Percentiles rank a stretch among this genome's conserved stretches.
Evolutionary conservation across 306 rosid genomes (phyloP).

Genomic region (Purshia tridentata): DNA sequence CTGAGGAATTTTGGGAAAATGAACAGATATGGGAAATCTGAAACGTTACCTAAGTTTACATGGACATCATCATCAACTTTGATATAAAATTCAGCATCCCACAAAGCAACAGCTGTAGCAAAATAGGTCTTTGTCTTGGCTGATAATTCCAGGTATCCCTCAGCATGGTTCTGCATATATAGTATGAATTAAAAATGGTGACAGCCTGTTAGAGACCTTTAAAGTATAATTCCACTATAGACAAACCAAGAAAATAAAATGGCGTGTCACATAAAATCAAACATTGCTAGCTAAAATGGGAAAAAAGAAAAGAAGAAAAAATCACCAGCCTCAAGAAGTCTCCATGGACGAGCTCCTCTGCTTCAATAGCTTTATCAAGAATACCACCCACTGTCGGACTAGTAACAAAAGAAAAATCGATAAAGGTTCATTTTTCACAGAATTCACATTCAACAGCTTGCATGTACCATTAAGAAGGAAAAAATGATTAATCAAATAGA

Average conservation of each 20-base stretch:
- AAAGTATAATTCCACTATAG: background rate
- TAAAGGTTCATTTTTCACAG: background rate
- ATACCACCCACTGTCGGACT: constrained; percentile 77
- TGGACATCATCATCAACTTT: constrained; percentile 94
- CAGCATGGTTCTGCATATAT: constrained; percentile 60
- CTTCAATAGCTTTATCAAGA: constrained; percentile 77
- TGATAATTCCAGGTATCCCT: constrained; percentile 75
- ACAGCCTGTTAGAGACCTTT: background rate
- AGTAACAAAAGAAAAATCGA: constrained; percentile 18
- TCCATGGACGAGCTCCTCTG: constrained; percentile 67
- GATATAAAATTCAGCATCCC: constrained; percentile 86
- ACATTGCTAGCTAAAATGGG: constrained; percentile 13
- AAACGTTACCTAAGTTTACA: constrained; percentile 70
- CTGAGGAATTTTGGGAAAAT: background rate
- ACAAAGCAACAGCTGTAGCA: constrained; percentile 67
- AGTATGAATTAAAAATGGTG: background rate
- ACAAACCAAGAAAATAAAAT: background rate
- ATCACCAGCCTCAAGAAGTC: constrained; percentile 90
- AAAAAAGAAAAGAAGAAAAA: constrained; percentile 17
- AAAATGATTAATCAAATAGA: background rate
- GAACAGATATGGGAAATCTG: background rate
- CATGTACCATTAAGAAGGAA: background rate
- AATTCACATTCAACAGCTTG: background rate
- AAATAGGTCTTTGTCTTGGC: constrained; percentile 76
- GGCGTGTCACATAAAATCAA: background rate